Percentiles rank a stretch among this genome's conserved stretches.
Evolutionary conservation across 1,284 basidiomycete species (phyloP).

Genomic region (Gomphus sp.): DNA sequence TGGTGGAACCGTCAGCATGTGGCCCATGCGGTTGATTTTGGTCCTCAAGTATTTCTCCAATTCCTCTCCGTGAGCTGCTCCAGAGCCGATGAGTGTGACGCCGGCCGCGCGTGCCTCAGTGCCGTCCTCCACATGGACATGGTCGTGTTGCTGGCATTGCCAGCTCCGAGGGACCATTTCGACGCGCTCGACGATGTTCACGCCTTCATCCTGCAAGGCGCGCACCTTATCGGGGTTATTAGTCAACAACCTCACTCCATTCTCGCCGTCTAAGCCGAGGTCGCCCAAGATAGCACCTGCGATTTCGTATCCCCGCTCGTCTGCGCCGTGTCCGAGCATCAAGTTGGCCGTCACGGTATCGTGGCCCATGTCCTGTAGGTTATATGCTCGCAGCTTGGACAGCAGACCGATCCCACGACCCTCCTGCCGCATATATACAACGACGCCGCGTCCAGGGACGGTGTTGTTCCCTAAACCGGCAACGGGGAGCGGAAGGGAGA

Average conservation of each 20-base stretch:
- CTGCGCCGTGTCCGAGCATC: constrained; percentile 89
- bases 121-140: constrained; percentile 15
- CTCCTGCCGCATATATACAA: constrained; percentile 96
- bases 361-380: constrained; percentile 95
- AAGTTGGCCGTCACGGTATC: constrained; percentile 98
- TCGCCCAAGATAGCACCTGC: constrained; percentile 72
- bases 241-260: constrained; percentile 78
- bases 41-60: constrained; percentile 94
- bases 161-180: constrained; percentile 94
- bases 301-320: constrained; percentile 90
- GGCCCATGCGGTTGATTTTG: constrained; percentile 95
- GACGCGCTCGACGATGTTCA: constrained; percentile 78
- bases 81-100: constrained; percentile 79
- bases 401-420: constrained; percentile 96
- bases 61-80: constrained; percentile 76
- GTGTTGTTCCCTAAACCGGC: constrained; percentile 16
- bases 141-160: constrained; percentile 29
- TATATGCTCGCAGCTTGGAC: constrained; percentile 97
- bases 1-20: constrained; percentile 64
- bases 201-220: constrained; percentile 78
- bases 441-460: constrained; percentile 63
- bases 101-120: constrained; percentile 48
- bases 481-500: constrained; percentile 63
- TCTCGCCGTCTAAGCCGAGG: constrained; percentile 29
- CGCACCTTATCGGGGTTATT: constrained; percentile 98